phyloP scores from a whole-genome alignment of 768 basidiomycete species.

The Russula griseocarnosa region DNA sequence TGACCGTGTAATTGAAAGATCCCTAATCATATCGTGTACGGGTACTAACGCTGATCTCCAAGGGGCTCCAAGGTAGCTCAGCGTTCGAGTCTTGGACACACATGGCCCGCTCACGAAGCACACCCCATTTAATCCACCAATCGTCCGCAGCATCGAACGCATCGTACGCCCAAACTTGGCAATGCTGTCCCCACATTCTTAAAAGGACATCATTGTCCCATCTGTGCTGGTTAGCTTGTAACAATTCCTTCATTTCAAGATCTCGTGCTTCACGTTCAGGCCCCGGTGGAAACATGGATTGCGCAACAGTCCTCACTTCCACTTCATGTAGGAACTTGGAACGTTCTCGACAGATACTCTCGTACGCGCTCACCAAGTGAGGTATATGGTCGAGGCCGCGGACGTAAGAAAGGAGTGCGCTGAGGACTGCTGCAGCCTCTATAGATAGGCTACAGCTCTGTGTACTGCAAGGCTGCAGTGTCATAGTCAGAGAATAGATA shows the following conservation, averaged over 20 bases:
- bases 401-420: constrained; percentile 22
- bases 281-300: constrained; percentile 24
- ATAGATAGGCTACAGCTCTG: constrained; percentile 22
- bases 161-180: constrained; percentile 25
- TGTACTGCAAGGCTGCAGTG: constrained; percentile 20
- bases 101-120: constrained; percentile 26
- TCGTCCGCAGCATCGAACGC: constrained; percentile 28
- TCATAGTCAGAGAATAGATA: background rate
- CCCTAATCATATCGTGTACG: background rate
- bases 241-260: constrained; percentile 1
- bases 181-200: constrained; percentile 23
- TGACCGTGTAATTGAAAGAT: background rate
- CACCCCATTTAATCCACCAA: constrained; percentile 29
- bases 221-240: background rate
- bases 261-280: constrained; percentile 19
- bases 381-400: constrained; percentile 22
- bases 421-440: constrained; percentile 20
- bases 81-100: background rate
- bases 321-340: constrained; percentile 15
- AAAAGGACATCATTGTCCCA: constrained; percentile 24
- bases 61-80: background rate
- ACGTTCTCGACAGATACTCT: constrained; percentile 15
- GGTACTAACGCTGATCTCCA: constrained; percentile 15
- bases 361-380: constrained; percentile 21
- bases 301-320: constrained; percentile 5